Base-by-base conservation (phyloP, 2,329 filamentous ascomycete species). In the Fusarium veterinarium region DNA sequence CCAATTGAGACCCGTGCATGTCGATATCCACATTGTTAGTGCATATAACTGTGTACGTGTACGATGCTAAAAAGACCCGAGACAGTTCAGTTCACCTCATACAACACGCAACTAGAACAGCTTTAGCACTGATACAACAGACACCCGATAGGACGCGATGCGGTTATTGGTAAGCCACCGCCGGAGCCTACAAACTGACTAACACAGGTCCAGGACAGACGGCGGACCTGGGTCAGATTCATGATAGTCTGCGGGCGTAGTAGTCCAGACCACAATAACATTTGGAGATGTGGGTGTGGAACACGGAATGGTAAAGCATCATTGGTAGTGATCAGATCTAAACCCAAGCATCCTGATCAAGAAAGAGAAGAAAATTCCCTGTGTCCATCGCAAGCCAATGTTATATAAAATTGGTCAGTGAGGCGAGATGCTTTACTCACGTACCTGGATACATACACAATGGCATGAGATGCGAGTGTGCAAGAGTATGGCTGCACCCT, bases 401-500 rank as follows among this genome's bases (percentile, higher is more conserved):
- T 17, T 31, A 37, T 12, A 31, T 25, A 17, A 40, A 28, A 40
- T 59, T 40, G 38, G 17, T 9, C 14, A 35, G 17, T 31, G 25
- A 45, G 38, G 38, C 42, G 57, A 67, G 49, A 67, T 56, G 37
- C 33, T 62, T 40, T 38, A 42, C 38, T 51, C 28, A 30, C 49
- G 44, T 68, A 49, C 42, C 45, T 40, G 52, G 31, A 64, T 56
- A 37, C 40, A 51, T 38, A 52, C 44, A 67, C 28, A 51, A 67
- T 74, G 63, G 69, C 58, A 55, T 69, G 69, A 71, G 61, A 44
- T 55, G 56, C 38, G 42, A 64, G 55, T 59, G 45, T 71, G 35
- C 61, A 58, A 73, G 66, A 64, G 69, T 71, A 75, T 64, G 33
- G 19, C 20, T 28, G 17, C 30, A 11, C n/a, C 60, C 64, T 76